Conservation (phyloP, 108 stramenopile species). For the Pseudonitzschia pungens region DNA sequence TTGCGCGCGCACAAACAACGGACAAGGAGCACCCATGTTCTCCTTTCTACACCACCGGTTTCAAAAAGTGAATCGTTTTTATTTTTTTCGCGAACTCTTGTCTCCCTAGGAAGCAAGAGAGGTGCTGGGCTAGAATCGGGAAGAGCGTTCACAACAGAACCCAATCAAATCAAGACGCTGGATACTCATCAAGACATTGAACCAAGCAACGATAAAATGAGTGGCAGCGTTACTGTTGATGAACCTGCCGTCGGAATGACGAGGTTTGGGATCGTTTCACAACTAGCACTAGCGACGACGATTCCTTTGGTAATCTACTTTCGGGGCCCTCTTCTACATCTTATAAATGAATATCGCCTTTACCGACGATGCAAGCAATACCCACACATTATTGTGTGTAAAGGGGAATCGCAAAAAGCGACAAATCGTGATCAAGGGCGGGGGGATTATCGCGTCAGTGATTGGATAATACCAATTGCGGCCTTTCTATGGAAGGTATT, state of each 20-base stretch:
- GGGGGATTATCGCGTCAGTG: not conserved
- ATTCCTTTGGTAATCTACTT: not conserved
- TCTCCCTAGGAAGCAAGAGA: not conserved
- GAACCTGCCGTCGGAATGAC: not conserved
- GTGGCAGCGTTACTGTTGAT: not conserved
- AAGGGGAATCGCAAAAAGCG: not conserved
- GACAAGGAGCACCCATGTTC: too few relatives aligned
- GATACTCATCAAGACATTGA: not conserved
- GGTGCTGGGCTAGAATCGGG: too few relatives aligned
- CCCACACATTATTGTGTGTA: constrained; percentile 9
- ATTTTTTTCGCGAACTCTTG: not conserved
- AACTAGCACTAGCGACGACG: not conserved
- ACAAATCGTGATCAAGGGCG: not conserved
- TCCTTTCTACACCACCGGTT: too few relatives aligned
- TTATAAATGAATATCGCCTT: constrained; percentile 9
- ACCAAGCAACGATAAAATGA: not conserved
- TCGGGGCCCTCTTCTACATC: not conserved
- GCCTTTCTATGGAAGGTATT: not conserved
- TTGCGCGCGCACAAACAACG: too few relatives aligned
- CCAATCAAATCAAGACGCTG: not conserved
- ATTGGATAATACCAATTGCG: not conserved
- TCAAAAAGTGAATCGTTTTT: not conserved
- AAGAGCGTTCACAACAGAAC: not conserved
- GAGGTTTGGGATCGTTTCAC: too few relatives aligned
- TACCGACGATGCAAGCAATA: constrained; percentile 6